A percentile compares a stretch with the other conserved stretches of the same genome.
These are phyloP conservation scores for Fusarium chaquense DNA, from an alignment of 2,329 filamentous ascomycete genomes.

Conservation along the genomic window DNA sequence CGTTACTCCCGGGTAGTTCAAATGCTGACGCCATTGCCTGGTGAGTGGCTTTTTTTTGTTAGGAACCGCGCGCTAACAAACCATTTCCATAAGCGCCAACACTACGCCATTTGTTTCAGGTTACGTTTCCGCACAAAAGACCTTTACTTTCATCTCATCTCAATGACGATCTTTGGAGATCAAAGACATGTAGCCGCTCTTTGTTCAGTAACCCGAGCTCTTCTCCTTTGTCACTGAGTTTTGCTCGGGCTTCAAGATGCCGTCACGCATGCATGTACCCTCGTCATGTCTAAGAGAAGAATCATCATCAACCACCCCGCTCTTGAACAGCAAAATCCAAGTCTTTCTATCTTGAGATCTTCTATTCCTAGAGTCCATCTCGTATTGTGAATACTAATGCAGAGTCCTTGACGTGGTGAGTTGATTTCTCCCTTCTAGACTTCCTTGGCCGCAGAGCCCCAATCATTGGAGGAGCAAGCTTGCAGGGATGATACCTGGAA, in stretches of 20 bases:
- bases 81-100: conserved; percentile 15
- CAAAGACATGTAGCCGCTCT: conserved; percentile 1
- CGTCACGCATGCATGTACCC: background rate
- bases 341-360: background rate
- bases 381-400: conserved; percentile 26
- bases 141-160: background rate
- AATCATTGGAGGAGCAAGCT: conserved; percentile 18
- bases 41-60: background rate
- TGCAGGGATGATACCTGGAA: conserved; percentile 22
- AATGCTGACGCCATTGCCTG: conserved; percentile 1
- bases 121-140: background rate
- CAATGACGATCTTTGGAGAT: conserved; percentile 14
- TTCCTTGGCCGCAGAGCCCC: conserved; percentile 1
- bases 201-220: too few relatives aligned
- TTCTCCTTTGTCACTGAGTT: background rate
- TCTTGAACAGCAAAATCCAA: conserved; percentile 5
- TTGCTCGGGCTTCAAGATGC: background rate
- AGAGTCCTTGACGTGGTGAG: conserved; percentile 25
- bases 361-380: conserved; percentile 20
- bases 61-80: conserved; percentile 32
- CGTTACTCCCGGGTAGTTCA: conserved; percentile 10
- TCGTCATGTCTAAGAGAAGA: conserved; percentile 20
- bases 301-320: conserved; percentile 5
- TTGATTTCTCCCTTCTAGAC: conserved; percentile 2
- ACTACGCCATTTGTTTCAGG: conserved; percentile 27